These are phyloP conservation scores for Cenococcum geophilum DNA, from an alignment of 495 filamentous ascomycete genomes.

Conservation along the genomic window DNA sequence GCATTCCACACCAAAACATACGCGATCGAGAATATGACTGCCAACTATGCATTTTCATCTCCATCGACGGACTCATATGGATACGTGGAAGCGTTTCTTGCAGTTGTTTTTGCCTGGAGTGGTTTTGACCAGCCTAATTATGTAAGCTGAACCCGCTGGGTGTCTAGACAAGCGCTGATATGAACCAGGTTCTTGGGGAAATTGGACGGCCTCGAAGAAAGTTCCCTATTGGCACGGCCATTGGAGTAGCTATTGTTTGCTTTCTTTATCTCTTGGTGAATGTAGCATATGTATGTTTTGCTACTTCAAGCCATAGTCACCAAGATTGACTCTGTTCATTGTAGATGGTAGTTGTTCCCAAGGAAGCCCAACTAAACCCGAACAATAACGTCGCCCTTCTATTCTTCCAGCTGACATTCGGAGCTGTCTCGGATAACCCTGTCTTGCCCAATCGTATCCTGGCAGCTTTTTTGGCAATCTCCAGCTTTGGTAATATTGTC, in stretches of 20 bases:
- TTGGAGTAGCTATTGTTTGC: constrained; percentile 33
- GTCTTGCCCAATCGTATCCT: no score
- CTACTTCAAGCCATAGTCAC: no score
- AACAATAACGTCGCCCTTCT: constrained; percentile 17
- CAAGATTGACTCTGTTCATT: no score
- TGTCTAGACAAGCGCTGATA: not conserved
- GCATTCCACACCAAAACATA: constrained; percentile 7
- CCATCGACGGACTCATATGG: constrained; percentile 11
- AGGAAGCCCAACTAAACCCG: not conserved
- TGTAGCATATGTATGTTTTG: constrained; percentile 37
- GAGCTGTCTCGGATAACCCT: no score
- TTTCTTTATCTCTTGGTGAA: constrained; percentile 45
- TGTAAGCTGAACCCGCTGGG: constrained; percentile 15
- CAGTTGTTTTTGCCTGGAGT: constrained; percentile 37
- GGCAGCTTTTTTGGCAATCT: constrained; percentile 42
- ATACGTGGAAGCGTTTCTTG: constrained; percentile 13
- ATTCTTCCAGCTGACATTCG: constrained; percentile 31
- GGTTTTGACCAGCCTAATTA: constrained; percentile 45
- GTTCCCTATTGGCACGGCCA: constrained; percentile 38
- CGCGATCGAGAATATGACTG: constrained; percentile 1
- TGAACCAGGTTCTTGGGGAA: constrained; percentile 39
- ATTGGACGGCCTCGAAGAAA: constrained; percentile 40
- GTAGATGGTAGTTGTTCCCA: constrained; percentile 13
- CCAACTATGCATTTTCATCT: constrained; percentile 6
- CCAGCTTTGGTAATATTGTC: constrained; percentile 47